Conservation (phyloP, 768 basidiomycete species). For the Phylloporus scabripes region DNA sequence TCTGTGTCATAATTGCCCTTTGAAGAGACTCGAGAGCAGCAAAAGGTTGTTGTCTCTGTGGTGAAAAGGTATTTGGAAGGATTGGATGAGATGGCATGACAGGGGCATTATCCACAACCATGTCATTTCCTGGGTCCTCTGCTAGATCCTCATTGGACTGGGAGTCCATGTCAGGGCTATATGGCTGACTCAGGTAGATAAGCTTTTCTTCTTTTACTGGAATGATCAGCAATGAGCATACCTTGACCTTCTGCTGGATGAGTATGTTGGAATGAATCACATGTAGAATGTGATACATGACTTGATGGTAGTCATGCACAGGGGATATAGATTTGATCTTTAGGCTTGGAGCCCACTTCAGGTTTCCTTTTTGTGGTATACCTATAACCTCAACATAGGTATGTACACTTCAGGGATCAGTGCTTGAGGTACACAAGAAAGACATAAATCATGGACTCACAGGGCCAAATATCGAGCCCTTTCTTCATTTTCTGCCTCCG, state of each 20-base stretch:
- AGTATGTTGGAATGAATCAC: slow-evolving; percentile 15
- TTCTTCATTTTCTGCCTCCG: slow-evolving; percentile 14
- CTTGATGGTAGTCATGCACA: slow-evolving; percentile 20
- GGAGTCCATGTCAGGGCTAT: background rate
- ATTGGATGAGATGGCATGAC: background rate
- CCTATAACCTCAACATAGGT: slow-evolving; percentile 17
- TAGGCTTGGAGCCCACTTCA: background rate
- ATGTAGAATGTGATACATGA: slow-evolving; percentile 23
- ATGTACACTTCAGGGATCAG: slow-evolving; percentile 12
- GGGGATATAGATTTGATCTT: slow-evolving; percentile 12
- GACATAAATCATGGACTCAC: slow-evolving; percentile 11
- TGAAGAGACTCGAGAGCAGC: slow-evolving; percentile 15
- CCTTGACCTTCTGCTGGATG: slow-evolving; percentile 7
- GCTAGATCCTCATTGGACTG: background rate
- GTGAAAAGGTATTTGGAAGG: slow-evolving; percentile 16
- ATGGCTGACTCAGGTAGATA: slow-evolving; percentile 2
- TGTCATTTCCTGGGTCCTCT: background rate
- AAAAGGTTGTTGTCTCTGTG: slow-evolving; percentile 18
- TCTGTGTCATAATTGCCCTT: slow-evolving; percentile 17
- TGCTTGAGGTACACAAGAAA: background rate
- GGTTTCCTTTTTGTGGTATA: background rate
- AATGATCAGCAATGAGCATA: background rate
- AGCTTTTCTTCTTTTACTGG: background rate
- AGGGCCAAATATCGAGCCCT: background rate
- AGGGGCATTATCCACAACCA: background rate